These are phyloP conservation scores for Termitomyces sp. DNA, from an alignment of 1,284 basidiomycete genomes.

Conservation along the genomic window DNA sequence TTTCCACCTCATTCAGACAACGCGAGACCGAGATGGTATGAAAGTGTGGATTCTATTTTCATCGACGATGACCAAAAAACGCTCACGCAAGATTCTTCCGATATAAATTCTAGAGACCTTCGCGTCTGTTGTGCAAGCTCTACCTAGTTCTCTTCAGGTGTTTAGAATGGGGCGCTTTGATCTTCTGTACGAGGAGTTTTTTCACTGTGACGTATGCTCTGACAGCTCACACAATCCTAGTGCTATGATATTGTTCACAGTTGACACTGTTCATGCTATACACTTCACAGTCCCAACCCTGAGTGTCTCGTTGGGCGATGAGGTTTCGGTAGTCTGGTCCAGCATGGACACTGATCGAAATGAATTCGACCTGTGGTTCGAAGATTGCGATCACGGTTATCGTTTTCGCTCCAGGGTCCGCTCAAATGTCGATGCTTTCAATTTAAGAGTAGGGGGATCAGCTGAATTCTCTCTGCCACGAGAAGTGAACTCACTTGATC, in stretches of 20 bases:
- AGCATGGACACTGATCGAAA: neutral
- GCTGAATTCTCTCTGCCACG: neutral
- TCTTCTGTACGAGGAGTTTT: neutral
- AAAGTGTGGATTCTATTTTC: no score
- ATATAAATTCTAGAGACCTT: neutral
- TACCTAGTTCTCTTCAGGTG: neutral
- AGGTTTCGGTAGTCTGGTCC: neutral
- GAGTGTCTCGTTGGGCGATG: no score
- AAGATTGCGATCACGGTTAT: neutral
- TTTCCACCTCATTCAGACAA: neutral
- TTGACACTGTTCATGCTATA: neutral
- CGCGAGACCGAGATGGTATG: neutral
- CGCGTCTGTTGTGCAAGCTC: no score
- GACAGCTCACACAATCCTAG: neutral
- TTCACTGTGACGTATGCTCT: neutral
- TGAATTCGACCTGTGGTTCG: neutral
- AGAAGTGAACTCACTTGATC: no score
- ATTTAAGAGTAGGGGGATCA: no score
- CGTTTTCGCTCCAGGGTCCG: no score
- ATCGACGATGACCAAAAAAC: neutral
- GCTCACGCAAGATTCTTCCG: neutral
- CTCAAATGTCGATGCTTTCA: no score
- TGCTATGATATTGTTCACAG: neutral
- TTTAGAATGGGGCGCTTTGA: neutral
- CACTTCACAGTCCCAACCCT: accelerated